These are phyloP conservation scores for Euphorbia corollata DNA, from an alignment of 441 rosid species.

Conservation along the genomic window DNA sequence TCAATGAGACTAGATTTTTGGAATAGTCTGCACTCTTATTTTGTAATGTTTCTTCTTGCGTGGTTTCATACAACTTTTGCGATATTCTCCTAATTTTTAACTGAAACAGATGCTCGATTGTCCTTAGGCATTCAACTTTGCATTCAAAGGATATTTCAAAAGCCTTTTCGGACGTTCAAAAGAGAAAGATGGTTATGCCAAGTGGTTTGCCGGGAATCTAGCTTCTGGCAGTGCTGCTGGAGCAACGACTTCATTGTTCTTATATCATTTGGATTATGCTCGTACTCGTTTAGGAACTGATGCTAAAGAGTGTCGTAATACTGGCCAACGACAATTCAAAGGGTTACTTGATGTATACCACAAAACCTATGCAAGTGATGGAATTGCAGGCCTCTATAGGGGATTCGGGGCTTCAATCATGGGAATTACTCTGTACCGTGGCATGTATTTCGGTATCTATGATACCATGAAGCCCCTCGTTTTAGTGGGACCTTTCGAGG, in stretches of 20 bases:
- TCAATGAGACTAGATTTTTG: background rate
- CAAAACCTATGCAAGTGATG: conserved; percentile 64
- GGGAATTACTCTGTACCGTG: conserved; percentile 82
- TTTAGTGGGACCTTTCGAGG: conserved; percentile 83
- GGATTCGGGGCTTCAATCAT: conserved; percentile 86
- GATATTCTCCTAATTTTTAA: conserved; percentile 26
- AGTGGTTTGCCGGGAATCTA: conserved; percentile 49
- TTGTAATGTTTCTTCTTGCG: background rate
- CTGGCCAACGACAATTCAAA: conserved; percentile 52
- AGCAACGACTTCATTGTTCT: conserved; percentile 60
- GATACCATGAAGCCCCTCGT: conserved; percentile 78
- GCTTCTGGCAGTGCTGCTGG: conserved; percentile 97
- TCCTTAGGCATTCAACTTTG: conserved; percentile 92
- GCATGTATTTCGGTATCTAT: conserved; percentile 89
- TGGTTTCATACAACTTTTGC: background rate
- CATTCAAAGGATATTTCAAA: conserved; percentile 89
- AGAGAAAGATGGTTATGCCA: conserved; percentile 73
- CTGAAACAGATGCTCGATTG: conserved; percentile 52
- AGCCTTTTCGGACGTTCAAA: conserved; percentile 55
- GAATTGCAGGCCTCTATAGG: conserved; percentile 62
- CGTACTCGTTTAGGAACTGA: conserved; percentile 81
- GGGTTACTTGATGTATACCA: conserved; percentile 77
- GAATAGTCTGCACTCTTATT: background rate
- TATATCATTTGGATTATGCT: conserved; percentile 44
- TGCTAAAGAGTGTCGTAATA: conserved; percentile 42